Evolutionary conservation across 208 protist species (phyloP), one percentile per base, ranked within the genome.

Genomic region (Trypanosoma grayi): DNA sequence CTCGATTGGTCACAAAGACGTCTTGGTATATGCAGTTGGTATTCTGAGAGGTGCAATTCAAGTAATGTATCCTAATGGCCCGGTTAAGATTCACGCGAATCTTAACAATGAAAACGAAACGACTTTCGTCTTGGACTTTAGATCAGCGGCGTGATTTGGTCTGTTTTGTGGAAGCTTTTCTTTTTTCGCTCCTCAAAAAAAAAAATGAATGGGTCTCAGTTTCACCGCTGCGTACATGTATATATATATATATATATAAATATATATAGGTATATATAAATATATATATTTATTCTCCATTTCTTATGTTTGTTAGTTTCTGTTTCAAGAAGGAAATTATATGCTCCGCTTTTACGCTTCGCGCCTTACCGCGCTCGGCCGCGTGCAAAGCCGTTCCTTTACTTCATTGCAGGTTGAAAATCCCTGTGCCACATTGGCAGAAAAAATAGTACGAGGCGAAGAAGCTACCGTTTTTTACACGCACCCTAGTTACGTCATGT

Each of bases 401-500:
- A 60, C 45, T 6, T 41, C 76, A 14, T 72, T 95, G 31, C 86
- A 92, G 63, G 86, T 85, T n/a, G 85, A 95, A 70, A 93, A 92
- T 74, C 84, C 90, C 8, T 93, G 70, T 52, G 79, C 66, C 18
- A 81, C 64, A n/a, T 77, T 93, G 18, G 78, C 83, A 10, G 83
- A 93, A 27, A 96, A 96, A 67, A 90, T 96, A 73, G 85, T 93
- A 28, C 84, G 90, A 36, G 79, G 81, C 0, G 59, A 61, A n/a
- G 64, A 56, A 31, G 51, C 61, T 28, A 77, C 40, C 3, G 77
- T 72, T 24, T 96, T 87, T 76, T 96, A 92, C 70, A 72, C 69
- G 18, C 90, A 96, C 55, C 90, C 90, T 68, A 81, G 70, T 66
- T 96, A 94, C 56, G 84, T 94, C 25, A 91, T 93, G 85, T 75